Conservation (phyloP, 805 yeast genomes). For the Kluyveromyces nonfermentans region DNA sequence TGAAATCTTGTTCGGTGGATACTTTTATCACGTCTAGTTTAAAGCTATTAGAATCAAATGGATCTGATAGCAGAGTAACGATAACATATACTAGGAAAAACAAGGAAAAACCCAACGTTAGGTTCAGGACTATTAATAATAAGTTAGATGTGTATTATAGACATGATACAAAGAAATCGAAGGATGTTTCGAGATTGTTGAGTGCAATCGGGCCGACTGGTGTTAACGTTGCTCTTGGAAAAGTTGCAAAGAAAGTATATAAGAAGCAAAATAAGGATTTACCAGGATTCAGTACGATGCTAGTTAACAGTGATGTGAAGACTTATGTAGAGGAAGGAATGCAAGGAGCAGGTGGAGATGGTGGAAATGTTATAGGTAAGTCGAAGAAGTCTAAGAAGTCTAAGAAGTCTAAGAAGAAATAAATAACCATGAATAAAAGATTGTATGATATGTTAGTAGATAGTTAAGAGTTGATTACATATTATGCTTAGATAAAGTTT, state of each 20-base stretch:
- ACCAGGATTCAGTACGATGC: slow-evolving; percentile 19
- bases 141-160: slow-evolving; percentile 51
- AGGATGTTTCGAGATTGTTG: slow-evolving; percentile 65
- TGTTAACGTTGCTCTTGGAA: slow-evolving; percentile 30
- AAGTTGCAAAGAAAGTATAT: slow-evolving; percentile 15
- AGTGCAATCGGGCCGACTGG: slow-evolving; percentile 67
- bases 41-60: slow-evolving; percentile 36
- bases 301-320: slow-evolving; percentile 22
- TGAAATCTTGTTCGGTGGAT: slow-evolving; percentile 32
- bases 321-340: slow-evolving; percentile 13
- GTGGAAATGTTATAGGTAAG: slow-evolving; percentile 7
- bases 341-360: slow-evolving; percentile 9
- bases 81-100: slow-evolving; percentile 30
- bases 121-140: slow-evolving; percentile 58
- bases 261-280: slow-evolving; percentile 13
- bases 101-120: slow-evolving; percentile 13
- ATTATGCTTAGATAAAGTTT: not conserved
- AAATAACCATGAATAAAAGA: slow-evolving; percentile 8
- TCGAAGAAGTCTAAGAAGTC: slow-evolving; percentile 20
- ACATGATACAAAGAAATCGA: slow-evolving; percentile 48
- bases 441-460: not conserved
- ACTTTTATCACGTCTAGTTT: slow-evolving; percentile 34
- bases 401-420: slow-evolving; percentile 24
- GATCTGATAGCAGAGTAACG: slow-evolving; percentile 26
- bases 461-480: not conserved